Base-by-base conservation (phyloP, 305 asterid genomes). In the Fraxinus dipetala region DNA sequence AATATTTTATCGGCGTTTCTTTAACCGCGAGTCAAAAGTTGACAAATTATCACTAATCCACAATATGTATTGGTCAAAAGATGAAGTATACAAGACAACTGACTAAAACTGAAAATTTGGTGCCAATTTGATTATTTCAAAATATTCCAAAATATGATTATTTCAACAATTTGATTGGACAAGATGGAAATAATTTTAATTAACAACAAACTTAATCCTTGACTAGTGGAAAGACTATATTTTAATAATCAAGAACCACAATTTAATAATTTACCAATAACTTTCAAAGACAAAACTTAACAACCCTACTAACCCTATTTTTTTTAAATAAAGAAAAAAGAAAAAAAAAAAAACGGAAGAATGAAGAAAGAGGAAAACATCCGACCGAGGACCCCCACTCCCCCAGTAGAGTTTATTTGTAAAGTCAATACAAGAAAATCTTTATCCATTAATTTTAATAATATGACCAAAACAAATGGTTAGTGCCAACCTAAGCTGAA, bases 261-360 rank as follows among this genome's bases (percentile, higher is more conserved):
- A 43, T 48, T 20, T 59, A 72, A 75, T 43, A 75, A 78, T 79
- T 80, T 78, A 84, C 82, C 56, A 14, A 54, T 6, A 67, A 28
- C 6, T 24, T 24, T 13, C 7, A 28, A 67, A 10, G 74, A 4
- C 34, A 67, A 14, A 6, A 24, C n/a, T 24, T 28, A 67, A 11
- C 35, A 14, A 28, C 35, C 38, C 38, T 14, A 31, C 8, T 67
- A 6, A 65, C 13, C 30, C 73, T 9, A 31, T 1, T 28, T 4
- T 11, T 5, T 1, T 9, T 5, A 11, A 5, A 16, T 7, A 30
- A 30, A 18, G 5, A 70, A 14, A 28, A 30, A 14, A 2, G 2
- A 31, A 31, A 8, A 11, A 18, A 8, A 11, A 18, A 6, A 4
- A 1, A 8, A n/a, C 0, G 4, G 20, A 18, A 2, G 7, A 35